A percentile compares a stretch with the other conserved stretches of the same genome.
Evolutionary conservation across 2,329 filamentous ascomycete genomes (phyloP).

Genomic region (Fusarium fujikuroi): DNA sequence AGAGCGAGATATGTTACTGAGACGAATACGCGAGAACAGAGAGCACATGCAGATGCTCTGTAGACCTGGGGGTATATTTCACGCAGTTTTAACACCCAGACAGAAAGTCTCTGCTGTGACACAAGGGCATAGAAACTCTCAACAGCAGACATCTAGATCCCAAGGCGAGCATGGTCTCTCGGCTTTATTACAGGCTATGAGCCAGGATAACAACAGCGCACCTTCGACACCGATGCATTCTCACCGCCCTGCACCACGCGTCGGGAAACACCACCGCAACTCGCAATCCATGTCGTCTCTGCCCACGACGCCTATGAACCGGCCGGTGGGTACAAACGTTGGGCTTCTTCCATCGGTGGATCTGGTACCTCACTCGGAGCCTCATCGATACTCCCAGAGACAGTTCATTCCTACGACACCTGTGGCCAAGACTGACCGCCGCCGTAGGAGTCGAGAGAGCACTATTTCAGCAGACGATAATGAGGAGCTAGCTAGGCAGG

Average conservation of each 20-base stretch:
- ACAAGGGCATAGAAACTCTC: constrained; percentile 58
- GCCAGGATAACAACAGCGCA: constrained; percentile 76
- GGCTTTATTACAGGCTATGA: constrained; percentile 82
- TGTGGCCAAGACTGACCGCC: constrained; percentile 54
- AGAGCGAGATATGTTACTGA: constrained; percentile 80
- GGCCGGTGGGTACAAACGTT: constrained; percentile 59
- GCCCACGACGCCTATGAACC: constrained; percentile 76
- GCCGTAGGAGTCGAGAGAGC: constrained; percentile 81
- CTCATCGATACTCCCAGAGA: constrained; percentile 56
- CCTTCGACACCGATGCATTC: constrained; percentile 73
- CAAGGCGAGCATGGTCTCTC: constrained; percentile 73
- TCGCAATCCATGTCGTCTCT: constrained; percentile 87
- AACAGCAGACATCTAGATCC: constrained; percentile 62
- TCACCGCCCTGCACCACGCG: constrained; percentile 59
- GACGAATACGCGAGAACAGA: constrained; percentile 87
- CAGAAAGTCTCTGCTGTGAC: constrained; percentile 53
- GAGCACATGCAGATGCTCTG: constrained; percentile 85
- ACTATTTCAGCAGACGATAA: constrained; percentile 79
- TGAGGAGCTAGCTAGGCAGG: constrained; percentile 66
- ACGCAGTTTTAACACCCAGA: constrained; percentile 70
- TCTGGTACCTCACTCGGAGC: constrained; percentile 70
- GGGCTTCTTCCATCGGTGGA: constrained; percentile 71
- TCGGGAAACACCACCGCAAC: constrained; percentile 75
- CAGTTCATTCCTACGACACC: constrained; percentile 60
- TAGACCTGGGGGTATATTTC: constrained; percentile 76